Evolutionary conservation across 2,329 filamentous ascomycete species (phyloP).

Genomic region (Fusarium camptoceras): DNA sequence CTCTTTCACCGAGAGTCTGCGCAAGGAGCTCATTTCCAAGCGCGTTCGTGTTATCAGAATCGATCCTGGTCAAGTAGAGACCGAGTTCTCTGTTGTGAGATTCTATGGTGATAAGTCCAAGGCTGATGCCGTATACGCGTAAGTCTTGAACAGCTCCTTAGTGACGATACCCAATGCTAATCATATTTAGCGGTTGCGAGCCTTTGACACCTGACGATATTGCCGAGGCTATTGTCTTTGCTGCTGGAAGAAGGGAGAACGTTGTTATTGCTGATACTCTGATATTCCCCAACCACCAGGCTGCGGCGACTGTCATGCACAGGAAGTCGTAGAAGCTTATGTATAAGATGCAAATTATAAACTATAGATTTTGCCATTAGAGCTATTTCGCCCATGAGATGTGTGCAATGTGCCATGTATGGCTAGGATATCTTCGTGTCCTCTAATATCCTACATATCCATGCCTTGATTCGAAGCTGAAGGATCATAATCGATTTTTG

Average conservation of each 20-base stretch:
- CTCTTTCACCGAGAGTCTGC: slow-evolving; percentile 83
- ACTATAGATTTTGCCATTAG: neutral
- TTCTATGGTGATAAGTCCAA: slow-evolving; percentile 90
- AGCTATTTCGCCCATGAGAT: rapidly evolving
- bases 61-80: slow-evolving; percentile 93
- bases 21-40: slow-evolving; percentile 83
- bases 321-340: slow-evolving; percentile 41
- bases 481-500: neutral
- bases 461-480: no score
- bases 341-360: neutral
- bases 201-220: slow-evolving; percentile 91
- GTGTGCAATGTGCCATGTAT: neutral
- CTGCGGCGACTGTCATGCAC: slow-evolving; percentile 44
- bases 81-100: slow-evolving; percentile 90
- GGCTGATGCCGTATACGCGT: slow-evolving; percentile 90
- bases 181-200: slow-evolving; percentile 70
- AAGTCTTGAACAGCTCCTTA: slow-evolving; percentile 49
- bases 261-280: slow-evolving; percentile 90
- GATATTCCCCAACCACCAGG: slow-evolving; percentile 87
- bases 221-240: slow-evolving; percentile 88
- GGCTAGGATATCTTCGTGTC: no score
- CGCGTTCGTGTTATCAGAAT: slow-evolving; percentile 86
- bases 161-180: neutral
- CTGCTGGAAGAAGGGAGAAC: slow-evolving; percentile 85
- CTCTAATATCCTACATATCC: no score